Percentiles rank a stretch among this genome's conserved stretches.
Conservation (phyloP, 1,284 basidiomycete species). For the Vanrija sp. region DNA sequence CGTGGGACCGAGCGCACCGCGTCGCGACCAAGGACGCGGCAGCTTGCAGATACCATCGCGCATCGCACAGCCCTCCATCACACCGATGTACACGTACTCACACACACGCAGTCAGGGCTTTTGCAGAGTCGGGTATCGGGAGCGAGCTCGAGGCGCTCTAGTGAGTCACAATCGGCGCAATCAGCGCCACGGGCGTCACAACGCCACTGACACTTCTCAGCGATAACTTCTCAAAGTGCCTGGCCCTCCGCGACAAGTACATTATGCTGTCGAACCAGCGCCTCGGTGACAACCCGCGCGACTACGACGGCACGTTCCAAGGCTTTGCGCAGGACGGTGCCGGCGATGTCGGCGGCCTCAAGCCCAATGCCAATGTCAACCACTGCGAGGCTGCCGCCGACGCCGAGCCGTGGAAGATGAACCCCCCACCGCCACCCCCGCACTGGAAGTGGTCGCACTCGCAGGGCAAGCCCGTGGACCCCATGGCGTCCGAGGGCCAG, state of each 20-base stretch:
- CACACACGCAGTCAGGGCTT: constrained; percentile 29
- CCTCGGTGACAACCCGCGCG: constrained; percentile 84
- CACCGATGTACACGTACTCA: background rate
- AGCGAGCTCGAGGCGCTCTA: constrained; percentile 49
- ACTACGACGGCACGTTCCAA: constrained; percentile 72
- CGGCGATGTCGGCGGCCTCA: constrained; percentile 64
- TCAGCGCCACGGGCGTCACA: background rate
- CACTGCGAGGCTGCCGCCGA: constrained; percentile 24
- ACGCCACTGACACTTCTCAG: constrained; percentile 23
- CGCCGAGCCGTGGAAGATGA: constrained; percentile 65
- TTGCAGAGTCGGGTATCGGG: constrained; percentile 48
- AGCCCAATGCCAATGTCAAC: constrained; percentile 57
- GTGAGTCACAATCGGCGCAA: constrained; percentile 27
- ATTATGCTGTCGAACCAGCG: constrained; percentile 76
- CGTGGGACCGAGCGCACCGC: background rate
- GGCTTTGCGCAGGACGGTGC: constrained; percentile 57
- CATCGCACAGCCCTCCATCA: too few relatives aligned
- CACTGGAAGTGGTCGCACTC: constrained; percentile 75
- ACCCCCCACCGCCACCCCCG: constrained; percentile 83
- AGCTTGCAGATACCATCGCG: background rate
- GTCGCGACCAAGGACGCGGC: background rate
- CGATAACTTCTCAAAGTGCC: constrained; percentile 65
- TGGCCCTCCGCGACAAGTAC: constrained; percentile 88
- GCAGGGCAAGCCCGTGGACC: constrained; percentile 12
- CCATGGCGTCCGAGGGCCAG: background rate